Conservation (phyloP, 2,329 filamentous ascomycete genomes). For the Claviceps sp. region DNA sequence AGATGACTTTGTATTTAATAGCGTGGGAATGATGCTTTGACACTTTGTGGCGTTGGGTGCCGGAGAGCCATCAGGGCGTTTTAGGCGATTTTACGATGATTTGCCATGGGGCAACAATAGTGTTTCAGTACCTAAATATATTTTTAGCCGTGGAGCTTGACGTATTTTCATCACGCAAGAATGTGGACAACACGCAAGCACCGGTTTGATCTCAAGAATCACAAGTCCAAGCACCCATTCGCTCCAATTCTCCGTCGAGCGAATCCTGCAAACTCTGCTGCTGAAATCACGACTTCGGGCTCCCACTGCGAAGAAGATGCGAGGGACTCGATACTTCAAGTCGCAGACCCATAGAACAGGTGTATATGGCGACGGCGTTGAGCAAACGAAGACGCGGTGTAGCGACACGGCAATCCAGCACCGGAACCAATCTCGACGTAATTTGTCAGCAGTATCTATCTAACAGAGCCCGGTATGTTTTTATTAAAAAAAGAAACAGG, state of each 20-base stretch:
- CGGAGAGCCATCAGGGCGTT: background rate
- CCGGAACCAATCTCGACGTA: too few species aligned
- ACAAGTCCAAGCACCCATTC: background rate
- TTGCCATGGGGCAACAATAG: background rate
- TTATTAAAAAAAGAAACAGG: conserved; percentile 43
- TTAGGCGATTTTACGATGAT: conserved; percentile 4
- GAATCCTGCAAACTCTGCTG: too few species aligned
- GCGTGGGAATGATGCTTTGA: conserved; percentile 6
- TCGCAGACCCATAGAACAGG: too few species aligned
- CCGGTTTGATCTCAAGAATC: background rate
- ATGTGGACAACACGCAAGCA: background rate
- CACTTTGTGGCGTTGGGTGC: conserved; percentile 1
- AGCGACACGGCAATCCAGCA: too few species aligned
- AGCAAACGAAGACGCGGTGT: too few species aligned
- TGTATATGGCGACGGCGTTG: too few species aligned
- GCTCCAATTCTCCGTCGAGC: background rate
- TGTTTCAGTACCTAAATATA: conserved; percentile 4
- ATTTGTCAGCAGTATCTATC: conserved; percentile 85
- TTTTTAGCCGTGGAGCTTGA: conserved; percentile 11
- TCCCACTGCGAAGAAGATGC: too few species aligned
- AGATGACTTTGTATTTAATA: conserved; percentile 6
- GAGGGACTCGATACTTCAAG: too few species aligned
- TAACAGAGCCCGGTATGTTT: conserved; percentile 70
- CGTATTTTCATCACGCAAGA: background rate
- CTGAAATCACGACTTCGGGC: too few species aligned